phyloP scores from a whole-genome alignment of 371 early-diverging fungal species.

The Circinella umbellata region DNA sequence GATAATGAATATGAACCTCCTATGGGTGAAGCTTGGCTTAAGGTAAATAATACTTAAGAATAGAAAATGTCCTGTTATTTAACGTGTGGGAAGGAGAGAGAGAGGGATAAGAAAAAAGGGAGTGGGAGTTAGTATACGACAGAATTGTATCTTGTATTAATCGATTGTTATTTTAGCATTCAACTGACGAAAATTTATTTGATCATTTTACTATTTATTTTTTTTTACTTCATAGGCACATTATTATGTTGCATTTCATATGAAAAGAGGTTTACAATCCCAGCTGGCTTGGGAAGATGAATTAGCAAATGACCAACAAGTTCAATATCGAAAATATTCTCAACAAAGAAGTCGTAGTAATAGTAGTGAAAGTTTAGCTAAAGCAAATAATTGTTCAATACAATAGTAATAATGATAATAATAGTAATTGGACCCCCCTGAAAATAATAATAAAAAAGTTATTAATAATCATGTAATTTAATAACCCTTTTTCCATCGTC shows the following conservation, averaged over 20 bases:
- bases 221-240: conserved; percentile 33
- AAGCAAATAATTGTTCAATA: conserved; percentile 9
- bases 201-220: too few species aligned
- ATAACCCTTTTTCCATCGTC: too few species aligned
- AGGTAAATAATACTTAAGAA: conserved; percentile 18
- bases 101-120: conserved; percentile 11
- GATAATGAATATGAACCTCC: conserved; percentile 40
- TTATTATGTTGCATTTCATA: conserved; percentile 38
- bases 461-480: too few species aligned
- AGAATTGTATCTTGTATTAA: too few species aligned
- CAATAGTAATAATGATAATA: conserved; percentile 3
- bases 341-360: not conserved
- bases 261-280: conserved; percentile 23
- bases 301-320: not conserved
- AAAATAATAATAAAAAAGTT: too few species aligned
- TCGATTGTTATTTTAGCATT: too few species aligned
- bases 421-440: not conserved
- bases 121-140: too few species aligned
- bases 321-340: not conserved
- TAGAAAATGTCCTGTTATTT: too few species aligned
- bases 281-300: conserved; percentile 9
- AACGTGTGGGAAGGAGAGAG: too few species aligned
- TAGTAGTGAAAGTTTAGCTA: conserved; percentile 2
- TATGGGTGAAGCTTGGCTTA: conserved; percentile 47
- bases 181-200: too few species aligned